A percentile compares a stretch with the other conserved stretches of the same genome.
Evolutionary conservation across 176 grass and related monocot genomes (phyloP).

Genomic region (Neostapfia colusana): DNA sequence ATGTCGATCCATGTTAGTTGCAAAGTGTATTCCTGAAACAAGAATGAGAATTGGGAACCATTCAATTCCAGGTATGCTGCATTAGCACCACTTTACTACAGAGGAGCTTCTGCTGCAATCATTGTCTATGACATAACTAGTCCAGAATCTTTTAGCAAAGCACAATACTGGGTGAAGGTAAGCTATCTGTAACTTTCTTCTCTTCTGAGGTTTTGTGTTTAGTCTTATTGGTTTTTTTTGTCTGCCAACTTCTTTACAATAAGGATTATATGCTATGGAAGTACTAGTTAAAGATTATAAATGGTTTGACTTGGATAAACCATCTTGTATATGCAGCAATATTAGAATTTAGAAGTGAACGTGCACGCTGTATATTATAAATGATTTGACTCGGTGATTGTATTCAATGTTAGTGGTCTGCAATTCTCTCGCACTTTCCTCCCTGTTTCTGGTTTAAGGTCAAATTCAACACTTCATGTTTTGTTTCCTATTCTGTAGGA

Average conservation of each 20-base stretch:
- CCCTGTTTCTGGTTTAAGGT: not conserved
- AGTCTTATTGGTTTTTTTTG: not conserved
- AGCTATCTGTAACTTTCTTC: not conserved
- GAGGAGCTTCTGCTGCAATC: slow-evolving; percentile 85
- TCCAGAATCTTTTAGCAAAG: slow-evolving; percentile 93
- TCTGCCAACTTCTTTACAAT: not conserved
- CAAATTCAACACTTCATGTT: not conserved
- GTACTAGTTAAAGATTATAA: not conserved
- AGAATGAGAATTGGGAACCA: not conserved
- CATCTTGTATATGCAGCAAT: too few species aligned
- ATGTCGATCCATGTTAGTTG: not conserved
- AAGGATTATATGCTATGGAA: too few species aligned
- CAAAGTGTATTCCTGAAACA: not conserved
- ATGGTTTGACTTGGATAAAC: not conserved
- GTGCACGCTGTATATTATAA: not conserved
- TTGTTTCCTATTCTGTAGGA: slow-evolving; percentile 51
- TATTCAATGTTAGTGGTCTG: not conserved
- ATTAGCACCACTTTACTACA: slow-evolving; percentile 93
- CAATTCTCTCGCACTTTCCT: not conserved
- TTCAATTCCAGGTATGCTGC: slow-evolving; percentile 79
- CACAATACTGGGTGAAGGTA: slow-evolving; percentile 98
- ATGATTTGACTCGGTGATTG: not conserved
- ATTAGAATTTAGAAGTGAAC: too few species aligned
- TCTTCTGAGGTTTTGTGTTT: slow-evolving; percentile 13
- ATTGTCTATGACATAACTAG: slow-evolving; percentile 98